Conservation (phyloP, 805 yeast genomes). For the Candida quercuum region DNA sequence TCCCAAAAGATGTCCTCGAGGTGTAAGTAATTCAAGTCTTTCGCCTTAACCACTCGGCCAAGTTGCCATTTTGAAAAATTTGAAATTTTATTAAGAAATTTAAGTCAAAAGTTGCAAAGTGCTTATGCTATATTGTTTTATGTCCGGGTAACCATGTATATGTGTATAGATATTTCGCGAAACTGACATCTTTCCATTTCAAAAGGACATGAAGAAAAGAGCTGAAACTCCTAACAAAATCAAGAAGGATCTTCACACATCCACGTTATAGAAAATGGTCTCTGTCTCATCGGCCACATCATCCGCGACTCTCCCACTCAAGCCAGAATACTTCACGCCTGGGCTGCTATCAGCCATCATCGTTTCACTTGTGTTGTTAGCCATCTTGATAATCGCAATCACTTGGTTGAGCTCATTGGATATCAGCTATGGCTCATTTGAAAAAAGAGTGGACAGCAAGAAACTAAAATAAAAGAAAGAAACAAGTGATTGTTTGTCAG, state of each 20-base stretch:
- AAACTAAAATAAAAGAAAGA: constrained; percentile 15
- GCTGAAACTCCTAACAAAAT: too few relatives aligned
- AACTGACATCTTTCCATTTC: not conserved
- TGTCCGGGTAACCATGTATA: too few relatives aligned
- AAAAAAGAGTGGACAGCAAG: constrained; percentile 54
- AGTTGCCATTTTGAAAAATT: constrained; percentile 23
- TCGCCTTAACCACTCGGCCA: constrained; percentile 44
- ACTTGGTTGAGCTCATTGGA: constrained; percentile 67
- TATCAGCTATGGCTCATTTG: constrained; percentile 79
- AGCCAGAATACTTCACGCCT: constrained; percentile 59
- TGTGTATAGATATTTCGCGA: too few relatives aligned
- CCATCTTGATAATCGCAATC: constrained; percentile 56
- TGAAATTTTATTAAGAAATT: too few relatives aligned
- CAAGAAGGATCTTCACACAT: not conserved
- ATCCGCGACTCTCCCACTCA: constrained; percentile 21
- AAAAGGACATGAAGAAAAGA: too few relatives aligned
- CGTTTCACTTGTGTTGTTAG: constrained; percentile 55
- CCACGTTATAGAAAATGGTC: not conserved
- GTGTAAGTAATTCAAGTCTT: constrained; percentile 29
- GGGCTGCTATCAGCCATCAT: constrained; percentile 76
- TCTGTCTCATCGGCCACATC: not conserved
- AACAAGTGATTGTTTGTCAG: not conserved
- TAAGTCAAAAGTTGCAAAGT: too few relatives aligned
- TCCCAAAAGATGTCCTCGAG: constrained; percentile 30
- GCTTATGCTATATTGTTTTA: too few relatives aligned